Conservation (phyloP, 495 filamentous ascomycete species). For the Tuber magnatum region DNA sequence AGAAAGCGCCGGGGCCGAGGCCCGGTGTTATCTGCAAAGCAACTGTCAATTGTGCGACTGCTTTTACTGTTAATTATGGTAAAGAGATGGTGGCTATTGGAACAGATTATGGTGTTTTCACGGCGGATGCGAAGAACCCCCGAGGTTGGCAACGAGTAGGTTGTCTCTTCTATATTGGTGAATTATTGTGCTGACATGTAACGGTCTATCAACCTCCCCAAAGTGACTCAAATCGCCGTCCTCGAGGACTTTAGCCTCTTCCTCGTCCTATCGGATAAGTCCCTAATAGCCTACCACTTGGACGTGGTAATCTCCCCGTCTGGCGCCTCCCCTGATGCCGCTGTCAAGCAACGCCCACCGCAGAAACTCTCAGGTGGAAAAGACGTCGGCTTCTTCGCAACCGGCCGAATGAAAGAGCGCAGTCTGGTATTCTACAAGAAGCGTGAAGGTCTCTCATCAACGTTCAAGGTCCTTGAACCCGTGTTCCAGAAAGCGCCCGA, state of each 20-base stretch:
- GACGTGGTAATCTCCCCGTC: slow-evolving; percentile 70
- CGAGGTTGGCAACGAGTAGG: slow-evolving; percentile 75
- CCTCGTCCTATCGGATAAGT: slow-evolving; percentile 81
- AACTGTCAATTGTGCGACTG: slow-evolving; percentile 83
- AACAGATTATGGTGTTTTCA: slow-evolving; percentile 88
- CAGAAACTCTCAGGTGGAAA: slow-evolving; percentile 80
- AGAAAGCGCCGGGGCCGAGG: slow-evolving; percentile 51
- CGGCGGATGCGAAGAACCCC: slow-evolving; percentile 75
- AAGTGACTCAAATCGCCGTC: slow-evolving; percentile 88
- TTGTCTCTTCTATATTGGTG: slow-evolving; percentile 9
- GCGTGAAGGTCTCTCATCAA: slow-evolving; percentile 79
- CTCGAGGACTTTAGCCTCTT: slow-evolving; percentile 92
- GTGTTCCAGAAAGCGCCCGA: slow-evolving; percentile 81
- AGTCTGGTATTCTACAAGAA: slow-evolving; percentile 95
- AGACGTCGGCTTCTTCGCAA: slow-evolving; percentile 93
- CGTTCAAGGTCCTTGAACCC: slow-evolving; percentile 93
- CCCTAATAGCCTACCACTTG: slow-evolving; percentile 87
- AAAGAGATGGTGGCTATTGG: slow-evolving; percentile 89
- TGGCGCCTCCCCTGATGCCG: slow-evolving; percentile 21
- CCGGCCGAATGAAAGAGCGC: slow-evolving; percentile 92
- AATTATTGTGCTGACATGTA: slow-evolving; percentile 15
- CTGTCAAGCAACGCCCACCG: slow-evolving; percentile 60
- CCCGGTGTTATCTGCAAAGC: slow-evolving; percentile 73
- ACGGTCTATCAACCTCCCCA: slow-evolving; percentile 63
- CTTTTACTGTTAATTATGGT: slow-evolving; percentile 70